Base-by-base conservation (phyloP, 768 basidiomycete genomes). In the Pleurotus tuber-regium region DNA sequence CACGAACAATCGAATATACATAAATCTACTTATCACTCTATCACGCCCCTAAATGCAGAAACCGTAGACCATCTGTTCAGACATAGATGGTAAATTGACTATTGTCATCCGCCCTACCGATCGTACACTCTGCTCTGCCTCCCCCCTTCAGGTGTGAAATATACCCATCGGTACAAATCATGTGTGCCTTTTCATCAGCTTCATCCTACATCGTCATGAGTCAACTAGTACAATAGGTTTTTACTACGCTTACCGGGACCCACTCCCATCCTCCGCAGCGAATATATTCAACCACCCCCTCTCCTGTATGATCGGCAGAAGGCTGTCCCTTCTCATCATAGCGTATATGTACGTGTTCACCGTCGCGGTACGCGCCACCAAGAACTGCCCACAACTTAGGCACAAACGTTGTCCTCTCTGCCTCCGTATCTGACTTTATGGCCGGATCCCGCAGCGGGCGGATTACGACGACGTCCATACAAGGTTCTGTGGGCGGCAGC, bases 181-280 rank as follows among this genome's bases (percentile, higher is more conserved):
- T 66, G 66, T 87, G 87, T 0, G 90, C 87, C 9, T 66, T 63
- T 11, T 75, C 69, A 55, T 92, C 88, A 23, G 59, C 58, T 9
- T 74, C 67, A 55, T 84, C 78, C 89, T 93, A 59, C 43, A 57
- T 31, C 26, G 4, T 28, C 26, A 40, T 16, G 8, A 52, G 43
- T 14, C 26, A 18, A 9, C 4, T 9, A 14, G 24, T 38, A 36
- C 21, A 21, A 52, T 6, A 23, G 43, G 39, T 3, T 14, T 56
- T 43, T 54, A 50, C 36, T 5, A 53, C 40, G 71, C 83, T 61
- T 61, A 92, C 91, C 16, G 93, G 94, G 35, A 72, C 73, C 94
- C 94, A 97, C 57, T 88, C 84, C 85, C 92, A 95, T 5, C 85
- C 85, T 12, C 78, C 80, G 57, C 84, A 87, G 21, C 92, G 77